Conservation (phyloP, 2,329 filamentous ascomycete species). For the Diaporthe citrichinensis region DNA sequence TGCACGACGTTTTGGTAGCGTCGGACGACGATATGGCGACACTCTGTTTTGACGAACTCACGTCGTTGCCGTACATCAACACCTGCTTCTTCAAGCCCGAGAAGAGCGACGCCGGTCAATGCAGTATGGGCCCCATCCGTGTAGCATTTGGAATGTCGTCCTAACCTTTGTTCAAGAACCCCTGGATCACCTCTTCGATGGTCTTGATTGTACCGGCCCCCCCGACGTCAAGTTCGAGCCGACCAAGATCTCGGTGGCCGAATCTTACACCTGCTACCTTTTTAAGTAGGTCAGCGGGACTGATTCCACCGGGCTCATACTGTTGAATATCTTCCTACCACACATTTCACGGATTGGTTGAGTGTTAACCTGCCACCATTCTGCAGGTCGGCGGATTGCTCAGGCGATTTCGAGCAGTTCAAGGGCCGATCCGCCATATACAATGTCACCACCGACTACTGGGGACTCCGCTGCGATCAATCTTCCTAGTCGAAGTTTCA, state of each 20-base stretch:
- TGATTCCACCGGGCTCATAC: rapidly evolving
- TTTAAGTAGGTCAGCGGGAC: not conserved
- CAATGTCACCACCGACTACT: not conserved
- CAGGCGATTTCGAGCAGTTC: not conserved
- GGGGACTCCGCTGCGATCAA: not conserved
- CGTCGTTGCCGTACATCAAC: not conserved
- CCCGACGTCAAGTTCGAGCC: not conserved
- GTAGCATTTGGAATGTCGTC: rapidly evolving
- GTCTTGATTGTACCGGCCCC: not conserved
- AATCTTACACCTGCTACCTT: not conserved
- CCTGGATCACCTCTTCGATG: not conserved
- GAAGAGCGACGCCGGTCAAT: not conserved
- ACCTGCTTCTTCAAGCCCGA: not conserved
- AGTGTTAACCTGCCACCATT: not conserved
- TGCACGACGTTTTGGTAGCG: no score
- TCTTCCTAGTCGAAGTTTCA: not conserved
- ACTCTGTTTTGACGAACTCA: not conserved
- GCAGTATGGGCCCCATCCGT: not conserved
- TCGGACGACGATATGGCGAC: not conserved
- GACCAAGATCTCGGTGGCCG: not conserved
- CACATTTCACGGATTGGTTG: not conserved
- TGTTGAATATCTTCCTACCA: not conserved
- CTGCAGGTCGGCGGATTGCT: not conserved
- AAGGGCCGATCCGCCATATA: not conserved
- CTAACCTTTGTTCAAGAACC: not conserved